Base-by-base conservation (phyloP, 371 early-diverging fungal species). In the Dinochytrium kinnereticum region DNA sequence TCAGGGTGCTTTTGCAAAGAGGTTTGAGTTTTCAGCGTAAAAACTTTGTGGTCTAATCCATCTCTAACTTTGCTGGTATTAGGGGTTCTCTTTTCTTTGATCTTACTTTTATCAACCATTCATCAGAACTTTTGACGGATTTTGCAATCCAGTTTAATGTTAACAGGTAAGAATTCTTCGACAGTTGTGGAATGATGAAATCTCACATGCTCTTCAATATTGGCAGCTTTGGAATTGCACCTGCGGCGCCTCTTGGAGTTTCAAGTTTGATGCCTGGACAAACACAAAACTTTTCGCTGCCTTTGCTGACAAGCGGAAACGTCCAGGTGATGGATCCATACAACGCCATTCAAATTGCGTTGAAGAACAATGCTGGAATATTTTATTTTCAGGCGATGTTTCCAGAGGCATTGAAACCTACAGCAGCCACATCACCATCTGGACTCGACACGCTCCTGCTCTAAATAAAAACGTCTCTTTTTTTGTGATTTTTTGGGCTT, bases 121-220 rank as follows among this genome's bases (percentile, higher is more conserved):
- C 80, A 36, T 15, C 38, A 1, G 55, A 53, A 5, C 65, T 84
- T 2, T 74, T 92, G 65, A 72, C 81, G 1, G 91, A 88, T 69
- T 90, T 92, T 79, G 92, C 92, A 0, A 88, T 92, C 51, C 92
- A 92, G 76, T 90, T 92, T 82, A 92, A 92, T 82, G 85, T 86
- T 71, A 92, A 92, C 83, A 70, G 76, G 81, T 87, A 67, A 34
- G 67, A 28, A 51, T 51, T 36, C 24, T 31, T n/a, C 13, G 2
- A 5, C 36, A 44, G 44, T 19, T 44, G 44, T 44, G 10, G 5
- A 5, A 21, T 53, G 55, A 13, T 5, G 5, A 26, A n/a, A 69
- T 26, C 49, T 64, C 39, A 30, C 21, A n/a, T 65, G 31, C 69
- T 59, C 39, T 50, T 65, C 34, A 33, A 40, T 55, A 1, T 2